These are phyloP conservation scores for Taphrina flavorubra DNA, from an alignment of 1,139 yeast species.

Conservation along the genomic window DNA sequence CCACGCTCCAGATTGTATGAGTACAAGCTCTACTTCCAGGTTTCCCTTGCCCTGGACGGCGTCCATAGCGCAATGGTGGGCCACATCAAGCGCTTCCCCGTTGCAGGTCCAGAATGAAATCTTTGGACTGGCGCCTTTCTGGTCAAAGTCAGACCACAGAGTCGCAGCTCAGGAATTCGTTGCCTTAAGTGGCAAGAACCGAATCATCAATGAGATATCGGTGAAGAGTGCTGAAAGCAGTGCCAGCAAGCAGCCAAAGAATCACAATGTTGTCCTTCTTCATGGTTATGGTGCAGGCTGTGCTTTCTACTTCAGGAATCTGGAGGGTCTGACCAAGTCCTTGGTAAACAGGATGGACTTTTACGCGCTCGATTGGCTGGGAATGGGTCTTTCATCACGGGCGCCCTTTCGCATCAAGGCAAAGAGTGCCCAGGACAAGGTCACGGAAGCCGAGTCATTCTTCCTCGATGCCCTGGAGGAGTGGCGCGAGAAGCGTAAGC, in stretches of 20 bases:
- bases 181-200: slow-evolving; percentile 56
- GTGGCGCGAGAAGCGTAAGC: slow-evolving; percentile 69
- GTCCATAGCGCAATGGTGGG: slow-evolving; percentile 41
- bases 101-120: slow-evolving; percentile 56
- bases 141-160: slow-evolving; percentile 58
- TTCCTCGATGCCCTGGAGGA: slow-evolving; percentile 80
- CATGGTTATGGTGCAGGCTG: slow-evolving; percentile 95
- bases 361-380: slow-evolving; percentile 74
- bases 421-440: slow-evolving; percentile 50
- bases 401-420: slow-evolving; percentile 57
- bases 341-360: slow-evolving; percentile 61
- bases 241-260: slow-evolving; percentile 31
- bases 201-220: slow-evolving; percentile 65
- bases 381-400: slow-evolving; percentile 80
- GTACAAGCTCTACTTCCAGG: slow-evolving; percentile 22
- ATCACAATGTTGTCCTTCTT: slow-evolving; percentile 61
- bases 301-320: slow-evolving; percentile 82
- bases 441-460: slow-evolving; percentile 67
- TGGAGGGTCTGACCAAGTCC: slow-evolving; percentile 57
- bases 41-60: slow-evolving; percentile 35
- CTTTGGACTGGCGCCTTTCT: slow-evolving; percentile 63
- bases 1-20: background rate
- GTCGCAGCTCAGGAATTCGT: slow-evolving; percentile 60
- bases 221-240: slow-evolving; percentile 48
- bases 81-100: slow-evolving; percentile 48